A percentile compares a stretch with the other conserved stretches of the same genome.
These are phyloP conservation scores for Ceratocystis smalleyi DNA, from an alignment of 2,329 filamentous ascomycete genomes.

Conservation along the genomic window DNA sequence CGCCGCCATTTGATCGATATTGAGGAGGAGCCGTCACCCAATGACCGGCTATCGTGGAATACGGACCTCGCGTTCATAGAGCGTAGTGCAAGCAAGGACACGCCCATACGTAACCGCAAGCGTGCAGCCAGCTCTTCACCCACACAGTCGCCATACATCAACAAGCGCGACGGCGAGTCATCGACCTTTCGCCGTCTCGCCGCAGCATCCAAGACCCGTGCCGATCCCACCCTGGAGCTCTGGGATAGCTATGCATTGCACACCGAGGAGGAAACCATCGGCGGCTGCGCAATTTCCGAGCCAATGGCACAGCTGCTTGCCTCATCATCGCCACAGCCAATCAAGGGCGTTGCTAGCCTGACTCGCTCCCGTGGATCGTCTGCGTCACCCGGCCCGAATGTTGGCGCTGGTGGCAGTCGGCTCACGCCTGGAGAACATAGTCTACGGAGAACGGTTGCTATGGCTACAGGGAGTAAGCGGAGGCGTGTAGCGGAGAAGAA, in stretches of 20 bases:
- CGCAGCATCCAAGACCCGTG: conserved; percentile 32
- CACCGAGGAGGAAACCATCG: conserved; percentile 22
- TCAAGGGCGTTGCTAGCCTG: conserved; percentile 24
- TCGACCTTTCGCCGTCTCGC: conserved; percentile 15
- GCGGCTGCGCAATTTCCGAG: neutral
- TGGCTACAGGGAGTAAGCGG: conserved; percentile 12
- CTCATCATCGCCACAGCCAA: conserved; percentile 53
- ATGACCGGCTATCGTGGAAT: conserved; percentile 47
- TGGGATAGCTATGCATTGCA: conserved; percentile 58
- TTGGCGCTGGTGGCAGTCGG: neutral
- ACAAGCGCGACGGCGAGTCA: conserved; percentile 12
- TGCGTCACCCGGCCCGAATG: neutral
- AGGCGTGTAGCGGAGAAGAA: conserved; percentile 8
- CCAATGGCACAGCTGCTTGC: conserved; percentile 14
- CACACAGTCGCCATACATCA: conserved; percentile 41
- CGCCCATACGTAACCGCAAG: conserved; percentile 40
- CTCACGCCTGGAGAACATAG: neutral
- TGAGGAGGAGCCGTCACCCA: conserved; percentile 38
- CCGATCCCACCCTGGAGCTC: conserved; percentile 57
- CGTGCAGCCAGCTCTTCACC: conserved; percentile 62
- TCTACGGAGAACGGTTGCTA: conserved; percentile 10
- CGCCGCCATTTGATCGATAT: conserved; percentile 29
- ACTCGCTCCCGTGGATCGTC: neutral
- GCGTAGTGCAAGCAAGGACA: conserved; percentile 33
- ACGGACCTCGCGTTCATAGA: conserved; percentile 31